These are phyloP conservation scores for Platanus orientalis DNA, from an alignment of 164 flowering plant species.

Conservation along the genomic window DNA sequence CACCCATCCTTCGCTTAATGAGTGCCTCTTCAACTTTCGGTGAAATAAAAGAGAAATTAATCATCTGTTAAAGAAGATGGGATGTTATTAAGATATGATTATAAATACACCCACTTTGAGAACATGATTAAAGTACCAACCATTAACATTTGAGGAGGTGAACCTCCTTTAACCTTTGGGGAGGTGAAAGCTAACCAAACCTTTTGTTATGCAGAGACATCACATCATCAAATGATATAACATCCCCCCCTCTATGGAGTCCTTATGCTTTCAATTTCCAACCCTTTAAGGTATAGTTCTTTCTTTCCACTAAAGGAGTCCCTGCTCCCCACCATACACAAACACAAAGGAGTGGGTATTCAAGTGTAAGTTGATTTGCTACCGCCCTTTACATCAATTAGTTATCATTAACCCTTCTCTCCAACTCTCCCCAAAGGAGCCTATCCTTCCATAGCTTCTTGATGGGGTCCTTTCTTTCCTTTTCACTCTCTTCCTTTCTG, in stretches of 20 bases:
- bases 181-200: not conserved
- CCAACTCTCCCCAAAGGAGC: constrained; percentile 7
- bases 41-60: too few relatives aligned
- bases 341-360: constrained; percentile 2
- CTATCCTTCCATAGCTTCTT: not conserved
- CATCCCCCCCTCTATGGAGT: not conserved
- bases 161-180: too few relatives aligned
- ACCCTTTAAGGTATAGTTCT: constrained; percentile 4
- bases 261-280: not conserved
- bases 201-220: not conserved
- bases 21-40: too few relatives aligned
- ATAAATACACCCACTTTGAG: constrained; percentile 7
- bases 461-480: not conserved
- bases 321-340: not conserved
- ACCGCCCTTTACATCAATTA: not conserved
- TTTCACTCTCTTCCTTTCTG: not conserved
- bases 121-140: not conserved
- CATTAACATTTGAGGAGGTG: too few relatives aligned
- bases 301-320: constrained; percentile 3
- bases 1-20: too few relatives aligned
- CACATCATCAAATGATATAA: constrained; percentile 9
- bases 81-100: constrained; percentile 8
- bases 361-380: constrained; percentile 13
- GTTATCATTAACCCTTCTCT: not conserved
- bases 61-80: too few relatives aligned